Evolutionary conservation across 2,329 filamentous ascomycete species (phyloP).

Genomic region (Stagonosporopsis cucurbitacearum): DNA sequence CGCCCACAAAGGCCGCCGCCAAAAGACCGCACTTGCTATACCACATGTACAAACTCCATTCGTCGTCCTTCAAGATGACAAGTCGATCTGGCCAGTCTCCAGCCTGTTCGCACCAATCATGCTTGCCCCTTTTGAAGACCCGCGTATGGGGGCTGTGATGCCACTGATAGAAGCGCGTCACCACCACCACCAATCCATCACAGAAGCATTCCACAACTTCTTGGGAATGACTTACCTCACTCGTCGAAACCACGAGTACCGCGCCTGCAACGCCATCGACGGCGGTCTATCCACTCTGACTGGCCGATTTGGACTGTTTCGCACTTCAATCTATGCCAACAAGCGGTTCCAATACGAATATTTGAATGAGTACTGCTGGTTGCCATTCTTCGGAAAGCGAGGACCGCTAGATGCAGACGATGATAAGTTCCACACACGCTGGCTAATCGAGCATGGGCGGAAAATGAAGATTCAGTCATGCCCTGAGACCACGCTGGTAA

Average conservation of each 20-base stretch:
- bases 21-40: too few relatives aligned
- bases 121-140: too few relatives aligned
- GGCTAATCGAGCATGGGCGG: too few relatives aligned
- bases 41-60: too few relatives aligned
- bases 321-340: background rate
- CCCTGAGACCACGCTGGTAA: too few relatives aligned
- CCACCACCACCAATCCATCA: background rate
- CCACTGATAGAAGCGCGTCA: background rate
- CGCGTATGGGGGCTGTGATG: too few relatives aligned
- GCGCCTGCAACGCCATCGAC: background rate
- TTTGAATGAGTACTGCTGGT: background rate
- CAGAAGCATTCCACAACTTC: background rate
- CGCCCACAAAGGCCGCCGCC: too few relatives aligned
- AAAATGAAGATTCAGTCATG: too few relatives aligned
- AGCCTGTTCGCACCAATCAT: too few relatives aligned
- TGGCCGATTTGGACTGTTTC: background rate
- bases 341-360: background rate
- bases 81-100: too few relatives aligned
- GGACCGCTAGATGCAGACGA: slow-evolving; percentile 1
- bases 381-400: background rate
- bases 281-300: background rate
- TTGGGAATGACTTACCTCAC: background rate
- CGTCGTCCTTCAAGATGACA: too few relatives aligned
- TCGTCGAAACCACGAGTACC: background rate
- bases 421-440: background rate